Percentiles rank a stretch among this genome's conserved stretches.
phyloP scores from a whole-genome alignment of 2,329 filamentous ascomycete genomes.

The Alternaria brassicae region DNA sequence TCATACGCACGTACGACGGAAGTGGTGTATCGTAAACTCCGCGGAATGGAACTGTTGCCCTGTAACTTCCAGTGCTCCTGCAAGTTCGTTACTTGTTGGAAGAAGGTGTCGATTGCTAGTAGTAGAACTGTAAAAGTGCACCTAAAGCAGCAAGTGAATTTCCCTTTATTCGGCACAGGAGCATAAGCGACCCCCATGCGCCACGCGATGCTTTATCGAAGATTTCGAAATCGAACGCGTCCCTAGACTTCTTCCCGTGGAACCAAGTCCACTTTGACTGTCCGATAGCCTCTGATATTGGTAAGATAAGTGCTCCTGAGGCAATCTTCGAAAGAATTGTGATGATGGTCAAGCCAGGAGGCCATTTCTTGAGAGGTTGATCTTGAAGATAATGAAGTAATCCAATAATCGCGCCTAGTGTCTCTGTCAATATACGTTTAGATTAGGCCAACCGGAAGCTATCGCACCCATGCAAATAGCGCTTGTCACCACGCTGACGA shows the following conservation, averaged over 20 bases:
- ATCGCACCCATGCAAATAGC: slow-evolving; percentile 39
- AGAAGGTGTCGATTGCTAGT: slow-evolving; percentile 40
- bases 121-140: slow-evolving; percentile 29
- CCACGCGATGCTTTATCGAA: slow-evolving; percentile 42
- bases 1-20: background rate
- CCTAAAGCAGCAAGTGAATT: slow-evolving; percentile 29
- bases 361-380: slow-evolving; percentile 41
- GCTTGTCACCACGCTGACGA: slow-evolving; percentile 37
- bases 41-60: slow-evolving; percentile 24
- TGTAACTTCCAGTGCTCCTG: slow-evolving; percentile 15
- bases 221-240: slow-evolving; percentile 40
- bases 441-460: background rate
- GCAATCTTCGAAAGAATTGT: slow-evolving; percentile 36
- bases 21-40: slow-evolving; percentile 12
- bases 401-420: slow-evolving; percentile 37
- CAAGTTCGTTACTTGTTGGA: slow-evolving; percentile 37
- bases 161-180: slow-evolving; percentile 28
- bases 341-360: slow-evolving; percentile 31
- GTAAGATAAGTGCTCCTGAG: slow-evolving; percentile 35
- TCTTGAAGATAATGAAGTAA: slow-evolving; percentile 41
- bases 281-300: slow-evolving; percentile 37
- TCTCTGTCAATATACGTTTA: background rate
- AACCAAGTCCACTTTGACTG: slow-evolving; percentile 47
- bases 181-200: slow-evolving; percentile 29
- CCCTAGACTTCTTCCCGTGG: slow-evolving; percentile 20